Evolutionary conservation across 2,329 filamentous ascomycete species (phyloP).

Genomic region (Aspergillus sp.): DNA sequence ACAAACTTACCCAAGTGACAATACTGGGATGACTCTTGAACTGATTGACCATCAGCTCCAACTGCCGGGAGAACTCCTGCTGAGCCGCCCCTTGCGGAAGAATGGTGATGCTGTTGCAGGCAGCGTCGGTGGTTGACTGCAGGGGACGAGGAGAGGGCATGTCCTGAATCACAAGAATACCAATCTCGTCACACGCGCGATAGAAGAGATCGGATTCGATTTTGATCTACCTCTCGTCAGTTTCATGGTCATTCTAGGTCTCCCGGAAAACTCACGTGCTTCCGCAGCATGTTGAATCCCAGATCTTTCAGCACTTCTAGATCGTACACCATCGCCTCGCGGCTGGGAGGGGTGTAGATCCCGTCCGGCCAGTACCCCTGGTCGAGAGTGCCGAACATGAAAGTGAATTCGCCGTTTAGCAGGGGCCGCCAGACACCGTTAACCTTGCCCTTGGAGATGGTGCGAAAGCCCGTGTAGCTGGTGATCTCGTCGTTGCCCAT

Average conservation of each 20-base stretch:
- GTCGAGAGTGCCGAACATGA: slow-evolving; percentile 67
- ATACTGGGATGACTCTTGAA: slow-evolving; percentile 66
- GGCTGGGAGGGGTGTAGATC: slow-evolving; percentile 62
- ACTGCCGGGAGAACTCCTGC: slow-evolving; percentile 63
- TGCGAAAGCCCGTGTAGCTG: slow-evolving; percentile 71
- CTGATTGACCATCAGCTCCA: slow-evolving; percentile 62
- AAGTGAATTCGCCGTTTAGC: slow-evolving; percentile 68
- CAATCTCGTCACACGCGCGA: slow-evolving; percentile 64
- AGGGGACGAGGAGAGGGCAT: slow-evolving; percentile 61
- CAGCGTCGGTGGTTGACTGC: slow-evolving; percentile 31
- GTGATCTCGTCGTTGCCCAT: slow-evolving; percentile 54
- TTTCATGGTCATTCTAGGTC: not conserved
- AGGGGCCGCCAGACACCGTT: slow-evolving; percentile 61
- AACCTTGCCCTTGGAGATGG: slow-evolving; percentile 57
- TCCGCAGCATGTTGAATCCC: slow-evolving; percentile 70
- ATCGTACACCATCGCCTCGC: slow-evolving; percentile 68
- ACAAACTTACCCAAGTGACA: slow-evolving; percentile 56
- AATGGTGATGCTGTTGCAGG: slow-evolving; percentile 20
- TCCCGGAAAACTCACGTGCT: slow-evolving; percentile 54
- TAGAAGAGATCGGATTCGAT: slow-evolving; percentile 68
- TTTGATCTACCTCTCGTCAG: slow-evolving; percentile 53
- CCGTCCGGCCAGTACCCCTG: slow-evolving; percentile 74
- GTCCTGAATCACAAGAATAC: slow-evolving; percentile 67
- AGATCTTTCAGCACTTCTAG: slow-evolving; percentile 63
- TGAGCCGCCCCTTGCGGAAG: slow-evolving; percentile 53